Percentiles rank a stretch among this genome's conserved stretches.
phyloP scores from a whole-genome alignment of 2,329 filamentous ascomycete genomes.

The Alternaria sp. region DNA sequence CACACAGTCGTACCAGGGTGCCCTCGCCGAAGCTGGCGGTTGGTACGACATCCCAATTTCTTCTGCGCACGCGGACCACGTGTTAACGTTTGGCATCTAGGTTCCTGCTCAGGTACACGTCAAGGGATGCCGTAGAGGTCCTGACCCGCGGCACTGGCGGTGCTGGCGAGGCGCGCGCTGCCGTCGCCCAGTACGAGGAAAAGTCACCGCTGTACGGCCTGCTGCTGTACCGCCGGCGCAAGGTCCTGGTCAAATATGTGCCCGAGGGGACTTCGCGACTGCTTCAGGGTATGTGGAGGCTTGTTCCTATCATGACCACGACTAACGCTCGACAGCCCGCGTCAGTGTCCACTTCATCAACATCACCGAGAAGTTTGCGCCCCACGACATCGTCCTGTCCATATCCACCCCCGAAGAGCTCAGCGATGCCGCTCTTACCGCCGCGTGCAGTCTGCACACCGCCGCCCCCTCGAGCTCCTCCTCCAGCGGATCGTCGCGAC shows the following conservation, averaged over 20 bases:
- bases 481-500: conserved; percentile 76
- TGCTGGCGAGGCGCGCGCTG: conserved; percentile 80
- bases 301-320: neutral
- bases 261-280: conserved; percentile 90
- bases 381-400: conserved; percentile 84
- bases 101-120: conserved; percentile 92
- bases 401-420: conserved; percentile 78
- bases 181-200: conserved; percentile 80
- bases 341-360: conserved; percentile 74
- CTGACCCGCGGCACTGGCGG: conserved; percentile 79
- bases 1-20: conserved; percentile 82
- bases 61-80: conserved; percentile 14
- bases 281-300: conserved; percentile 75
- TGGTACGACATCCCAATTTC: conserved; percentile 69
- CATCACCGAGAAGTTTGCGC: conserved; percentile 72
- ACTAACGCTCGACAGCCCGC: conserved; percentile 66
- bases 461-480: conserved; percentile 86
- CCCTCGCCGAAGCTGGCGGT: conserved; percentile 83
- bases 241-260: conserved; percentile 90
- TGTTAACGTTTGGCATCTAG: conserved; percentile 57
- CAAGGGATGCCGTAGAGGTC: conserved; percentile 85
- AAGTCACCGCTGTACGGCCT: conserved; percentile 90
- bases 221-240: conserved; percentile 85
- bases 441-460: conserved; percentile 87
- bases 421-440: conserved; percentile 84